These are phyloP conservation scores for Selaginella moellendorffii DNA, from an alignment of 75 land plant genomes.

Conservation along the genomic window DNA sequence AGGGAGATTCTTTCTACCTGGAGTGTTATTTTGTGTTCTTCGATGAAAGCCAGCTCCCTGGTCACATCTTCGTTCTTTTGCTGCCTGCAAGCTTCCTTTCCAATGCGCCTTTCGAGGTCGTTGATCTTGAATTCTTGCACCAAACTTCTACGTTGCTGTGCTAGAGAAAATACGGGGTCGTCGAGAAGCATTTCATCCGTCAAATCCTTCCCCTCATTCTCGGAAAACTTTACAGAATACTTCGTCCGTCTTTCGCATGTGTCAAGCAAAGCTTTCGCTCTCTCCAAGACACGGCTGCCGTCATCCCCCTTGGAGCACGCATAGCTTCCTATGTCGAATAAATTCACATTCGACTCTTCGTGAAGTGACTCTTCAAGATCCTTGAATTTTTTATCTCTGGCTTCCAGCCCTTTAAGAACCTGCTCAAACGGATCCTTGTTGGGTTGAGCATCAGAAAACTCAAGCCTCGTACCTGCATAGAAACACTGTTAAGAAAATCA, in stretches of 20 bases:
- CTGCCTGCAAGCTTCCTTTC: neutral
- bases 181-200: neutral
- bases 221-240: too few relatives aligned
- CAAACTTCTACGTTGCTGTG: neutral
- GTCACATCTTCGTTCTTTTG: neutral
- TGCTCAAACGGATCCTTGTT: neutral
- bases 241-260: neutral
- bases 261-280: neutral
- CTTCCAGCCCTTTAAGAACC: neutral
- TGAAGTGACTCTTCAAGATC: neutral
- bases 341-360: neutral
- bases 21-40: neutral
- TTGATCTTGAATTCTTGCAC: neutral
- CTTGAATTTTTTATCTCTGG: neutral
- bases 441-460: too few relatives aligned
- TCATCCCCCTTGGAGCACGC: too few relatives aligned
- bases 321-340: too few relatives aligned
- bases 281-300: neutral
- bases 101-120: neutral
- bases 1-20: too few relatives aligned
- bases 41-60: neutral
- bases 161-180: neutral
- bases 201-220: too few relatives aligned
- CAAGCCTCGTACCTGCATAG: too few relatives aligned
- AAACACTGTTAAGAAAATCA: too few relatives aligned